Base-by-base conservation (phyloP, 1,284 basidiomycete genomes). In the Vanrija sp. region DNA sequence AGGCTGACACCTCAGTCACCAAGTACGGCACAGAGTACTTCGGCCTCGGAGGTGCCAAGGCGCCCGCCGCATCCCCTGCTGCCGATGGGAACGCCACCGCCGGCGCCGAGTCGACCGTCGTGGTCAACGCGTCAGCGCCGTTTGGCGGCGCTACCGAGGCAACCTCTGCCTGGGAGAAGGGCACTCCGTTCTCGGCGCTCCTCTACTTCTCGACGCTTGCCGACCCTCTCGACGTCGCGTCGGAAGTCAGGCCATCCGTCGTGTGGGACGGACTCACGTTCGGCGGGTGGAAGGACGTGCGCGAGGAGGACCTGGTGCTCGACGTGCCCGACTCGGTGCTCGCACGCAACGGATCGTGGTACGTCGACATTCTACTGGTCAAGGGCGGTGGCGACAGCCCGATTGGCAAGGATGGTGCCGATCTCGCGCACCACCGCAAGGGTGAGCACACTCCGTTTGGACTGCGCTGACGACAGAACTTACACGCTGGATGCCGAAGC, bases 351-450 rank as follows among this genome's bases (percentile, higher is more conserved):
- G 78, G 65, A 1, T 87, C 84, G 14, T 75, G 75, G 65, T 96
- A 87, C 85, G 87, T 89, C 9, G 91, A 97, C 64, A 79, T 96
- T 10, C 86, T 89, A 66, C 78, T 98, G 81, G 38, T 86, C 4
- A 85, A 83, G 63, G 81, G 86, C 19, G 69, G 67, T 31, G 68
- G 67, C 12, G 52, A 82, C 82, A 1, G 79, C 81, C 36, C 84
- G 77, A 59, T 84, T 84, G 3, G 80, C 72, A 0, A 89, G 82
- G 65, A 77, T 82, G 76, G 79, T 1, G 73, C 76, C 8, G 79
- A 84, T 31, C 81, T 93, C n/a, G 84, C 86, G 53, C 83, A 88
- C 64, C 77, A 86, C 56, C 81, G 89, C 53, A 95, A 95, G 78
- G 78, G 89, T 92, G 67, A 53, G 86, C 78, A 23, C 18, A 41